Conservation (phyloP, 768 basidiomycete genomes). For the Wakefieldia striispora region DNA sequence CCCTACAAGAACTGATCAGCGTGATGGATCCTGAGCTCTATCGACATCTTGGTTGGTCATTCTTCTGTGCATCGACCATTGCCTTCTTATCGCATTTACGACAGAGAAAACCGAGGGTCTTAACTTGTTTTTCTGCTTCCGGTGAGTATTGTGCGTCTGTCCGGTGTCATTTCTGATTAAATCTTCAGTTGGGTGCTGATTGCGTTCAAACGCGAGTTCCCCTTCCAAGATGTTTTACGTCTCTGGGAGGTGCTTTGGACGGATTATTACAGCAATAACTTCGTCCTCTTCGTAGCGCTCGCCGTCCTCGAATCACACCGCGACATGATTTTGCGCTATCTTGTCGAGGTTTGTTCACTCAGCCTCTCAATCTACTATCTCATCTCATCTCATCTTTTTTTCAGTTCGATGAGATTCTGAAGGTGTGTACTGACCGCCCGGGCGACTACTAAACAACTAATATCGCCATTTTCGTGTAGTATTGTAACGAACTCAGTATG, state of each 20-base stretch:
- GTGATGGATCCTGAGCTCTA: constrained; percentile 97
- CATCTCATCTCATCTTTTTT: constrained; percentile 2
- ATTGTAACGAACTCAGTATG: constrained; percentile 93
- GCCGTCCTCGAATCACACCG: constrained; percentile 94
- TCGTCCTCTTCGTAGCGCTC: constrained; percentile 91
- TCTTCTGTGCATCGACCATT: not conserved
- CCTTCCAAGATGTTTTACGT: constrained; percentile 84
- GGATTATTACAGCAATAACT: constrained; percentile 82
- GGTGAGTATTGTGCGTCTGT: constrained; percentile 46
- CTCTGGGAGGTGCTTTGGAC: constrained; percentile 97
- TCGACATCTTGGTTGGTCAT: constrained; percentile 70
- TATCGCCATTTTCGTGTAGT: constrained; percentile 40
- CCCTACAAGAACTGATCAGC: constrained; percentile 84
- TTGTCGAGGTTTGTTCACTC: constrained; percentile 71
- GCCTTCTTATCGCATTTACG: constrained; percentile 1
- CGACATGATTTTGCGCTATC: constrained; percentile 91
- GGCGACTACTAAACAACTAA: not conserved
- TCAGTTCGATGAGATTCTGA: constrained; percentile 59
- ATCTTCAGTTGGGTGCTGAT: constrained; percentile 79
- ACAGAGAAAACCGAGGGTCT: constrained; percentile 85
- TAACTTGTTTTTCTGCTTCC: constrained; percentile 98
- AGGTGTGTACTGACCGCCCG: constrained; percentile 16
- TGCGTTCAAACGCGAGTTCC: constrained; percentile 94
- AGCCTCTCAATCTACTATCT: not conserved
- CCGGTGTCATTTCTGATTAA: not conserved